phyloP scores from a whole-genome alignment of 2,329 filamentous ascomycete genomes.

The Emmonsiellopsis sp. region DNA sequence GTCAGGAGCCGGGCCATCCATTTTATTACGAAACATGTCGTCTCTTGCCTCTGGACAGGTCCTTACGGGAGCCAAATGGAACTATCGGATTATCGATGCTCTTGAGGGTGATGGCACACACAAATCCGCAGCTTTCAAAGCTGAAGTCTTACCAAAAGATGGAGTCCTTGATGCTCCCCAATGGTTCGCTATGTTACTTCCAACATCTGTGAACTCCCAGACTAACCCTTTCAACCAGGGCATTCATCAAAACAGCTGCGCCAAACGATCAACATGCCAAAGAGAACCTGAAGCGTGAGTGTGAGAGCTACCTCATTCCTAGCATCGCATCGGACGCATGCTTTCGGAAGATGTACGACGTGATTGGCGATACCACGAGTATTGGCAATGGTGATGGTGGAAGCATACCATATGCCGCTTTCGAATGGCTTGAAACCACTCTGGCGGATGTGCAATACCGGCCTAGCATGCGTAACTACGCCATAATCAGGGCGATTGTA shows the following conservation, averaged over 20 bases:
- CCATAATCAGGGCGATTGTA: slow-evolving; percentile 2
- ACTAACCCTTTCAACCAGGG: slow-evolving; percentile 4
- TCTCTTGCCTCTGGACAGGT: not conserved
- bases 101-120: slow-evolving; percentile 4
- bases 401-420: slow-evolving; percentile 3
- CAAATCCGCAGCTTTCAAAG: slow-evolving; percentile 7
- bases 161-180: not conserved
- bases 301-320: slow-evolving; percentile 4
- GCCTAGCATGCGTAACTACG: slow-evolving; percentile 6
- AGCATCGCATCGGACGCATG: slow-evolving; percentile 2
- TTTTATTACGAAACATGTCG: slow-evolving; percentile 2
- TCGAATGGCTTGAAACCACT: slow-evolving; percentile 9
- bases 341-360: slow-evolving; percentile 10
- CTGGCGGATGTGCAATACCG: slow-evolving; percentile 8
- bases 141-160: slow-evolving; percentile 3
- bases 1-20: no score
- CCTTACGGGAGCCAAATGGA: slow-evolving; percentile 2
- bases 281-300: slow-evolving; percentile 6
- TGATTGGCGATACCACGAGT: not conserved
- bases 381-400: not conserved
- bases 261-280: slow-evolving; percentile 3
- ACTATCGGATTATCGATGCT: slow-evolving; percentile 3
- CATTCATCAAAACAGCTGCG: slow-evolving; percentile 7
- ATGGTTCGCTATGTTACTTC: slow-evolving; percentile 7
- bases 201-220: not conserved